Evolutionary conservation across 371 early-diverging fungal genomes (phyloP), one percentile per base, ranked within the genome.

Genomic region (Parasitella parasitica): DNA sequence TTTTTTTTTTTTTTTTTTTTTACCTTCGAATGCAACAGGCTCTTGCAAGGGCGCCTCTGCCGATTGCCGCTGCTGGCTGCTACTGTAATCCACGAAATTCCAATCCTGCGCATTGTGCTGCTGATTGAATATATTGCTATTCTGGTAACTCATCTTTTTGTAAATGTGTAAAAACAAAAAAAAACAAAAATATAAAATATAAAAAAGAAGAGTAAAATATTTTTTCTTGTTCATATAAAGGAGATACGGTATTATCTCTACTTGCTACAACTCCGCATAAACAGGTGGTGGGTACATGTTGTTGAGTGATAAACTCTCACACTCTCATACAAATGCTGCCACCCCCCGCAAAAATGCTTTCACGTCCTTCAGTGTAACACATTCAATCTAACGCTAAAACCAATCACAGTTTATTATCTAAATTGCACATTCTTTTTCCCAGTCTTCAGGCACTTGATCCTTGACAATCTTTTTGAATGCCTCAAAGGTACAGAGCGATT

Each of bases 401-500:
- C 55, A 63, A 34, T 46, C 58, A 48, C 36, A 35, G 11, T 30
- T 6, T 27, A 24, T 16, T 55, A 48, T 36, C 41, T 65, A 65
- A 36, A 48, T 48, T 61, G 57, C 49, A 59, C 83, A 83, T 68
- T 79, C 83, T 32, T 75, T 57, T 43, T 78, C 80, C 69, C 81
- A 85, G 35, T 89, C 72, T 59, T 76, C 75, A 15, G 89, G 84
- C 0, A 88, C 71, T 50, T 81, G 66, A 41, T 80, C 75, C 27
- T 87, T 78, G 30, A 90, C 78, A 49, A 80, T 78, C 54, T 78
- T 75, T 54, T 80, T 77, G 67, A 93, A 91, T 24, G 91, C 89
- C 28, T 87, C 85, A 8, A 90, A 73, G 0, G 91, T 90, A 69
- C 93, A 93, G 58, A 90, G 66, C 0, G 76, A 70, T 52, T 85